Evolutionary conservation across 2,329 filamentous ascomycete species (phyloP).

Genomic region (Epichloe festucae): DNA sequence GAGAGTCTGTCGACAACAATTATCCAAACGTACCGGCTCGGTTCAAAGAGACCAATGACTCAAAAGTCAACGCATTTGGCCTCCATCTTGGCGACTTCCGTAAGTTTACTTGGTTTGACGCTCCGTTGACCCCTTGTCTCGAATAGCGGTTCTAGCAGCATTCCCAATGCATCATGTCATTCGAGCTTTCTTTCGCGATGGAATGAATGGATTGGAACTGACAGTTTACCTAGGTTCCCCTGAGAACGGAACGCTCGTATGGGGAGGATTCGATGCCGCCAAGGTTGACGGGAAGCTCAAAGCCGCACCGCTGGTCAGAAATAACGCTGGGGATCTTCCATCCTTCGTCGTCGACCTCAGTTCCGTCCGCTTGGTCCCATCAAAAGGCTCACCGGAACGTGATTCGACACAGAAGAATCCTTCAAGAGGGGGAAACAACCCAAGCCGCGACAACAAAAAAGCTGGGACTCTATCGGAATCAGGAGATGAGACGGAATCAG

Average conservation of each 20-base stretch:
- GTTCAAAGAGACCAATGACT: not conserved
- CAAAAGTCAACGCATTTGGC: not conserved
- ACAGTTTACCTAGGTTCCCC: not conserved
- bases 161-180: no score
- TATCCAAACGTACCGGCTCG: not conserved
- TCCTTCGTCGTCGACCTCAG: not conserved
- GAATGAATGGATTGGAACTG: not conserved
- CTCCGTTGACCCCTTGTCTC: not conserved
- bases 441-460: not conserved
- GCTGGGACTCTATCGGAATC: not conserved
- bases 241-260: not conserved
- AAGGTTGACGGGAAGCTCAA: not conserved
- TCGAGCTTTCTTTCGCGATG: no score
- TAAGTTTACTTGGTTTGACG: not conserved
- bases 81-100: conserved; percentile 1
- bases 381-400: not conserved
- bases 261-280: conserved; percentile 3
- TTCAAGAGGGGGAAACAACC: not conserved
- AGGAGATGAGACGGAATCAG: not conserved
- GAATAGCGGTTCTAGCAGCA: no score
- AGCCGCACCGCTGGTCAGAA: not conserved
- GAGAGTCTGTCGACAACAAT: not conserved
- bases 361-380: not conserved
- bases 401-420: not conserved
- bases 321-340: not conserved